Evolutionary conservation across 2,329 filamentous ascomycete genomes (phyloP).

Genomic region (Penicillium sp.): DNA sequence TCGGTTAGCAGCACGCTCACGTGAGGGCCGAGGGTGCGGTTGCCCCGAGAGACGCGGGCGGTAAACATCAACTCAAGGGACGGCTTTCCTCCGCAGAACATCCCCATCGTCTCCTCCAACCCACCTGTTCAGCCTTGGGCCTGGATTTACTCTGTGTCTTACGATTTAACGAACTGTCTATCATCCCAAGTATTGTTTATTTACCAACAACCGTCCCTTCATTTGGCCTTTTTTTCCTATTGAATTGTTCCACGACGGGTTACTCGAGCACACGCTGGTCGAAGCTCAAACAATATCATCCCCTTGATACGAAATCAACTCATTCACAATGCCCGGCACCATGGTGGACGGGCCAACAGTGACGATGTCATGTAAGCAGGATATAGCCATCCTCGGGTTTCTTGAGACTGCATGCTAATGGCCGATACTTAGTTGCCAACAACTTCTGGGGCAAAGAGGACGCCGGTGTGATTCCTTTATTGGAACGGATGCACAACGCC

Average conservation of each 20-base stretch:
- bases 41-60: conserved; percentile 12
- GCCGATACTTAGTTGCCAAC: conserved; percentile 71
- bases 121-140: not conserved
- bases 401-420: conserved; percentile 29
- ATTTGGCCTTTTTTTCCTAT: conserved; percentile 5
- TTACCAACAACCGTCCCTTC: conserved; percentile 3
- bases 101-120: not conserved
- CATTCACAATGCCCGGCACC: conserved; percentile 54
- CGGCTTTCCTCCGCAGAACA: not conserved
- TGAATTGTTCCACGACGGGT: not conserved
- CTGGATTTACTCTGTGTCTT: not conserved
- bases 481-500: conserved; percentile 90
- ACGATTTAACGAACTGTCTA: conserved; percentile 5
- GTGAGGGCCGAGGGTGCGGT: not conserved
- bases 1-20: not conserved
- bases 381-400: not conserved
- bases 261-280: conserved; percentile 35
- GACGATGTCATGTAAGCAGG: conserved; percentile 60
- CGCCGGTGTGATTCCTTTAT: conserved; percentile 83
- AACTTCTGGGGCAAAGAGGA: conserved; percentile 99
- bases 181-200: conserved; percentile 1
- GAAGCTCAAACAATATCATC: conserved; percentile 23
- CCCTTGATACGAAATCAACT: conserved; percentile 20
- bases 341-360: conserved; percentile 62
- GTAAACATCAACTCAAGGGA: conserved; percentile 9